Evolutionary conservation across 257 asterid species (phyloP), one percentile per base, ranked within the genome.

Genomic region (Nicotiana obtusifolia): DNA sequence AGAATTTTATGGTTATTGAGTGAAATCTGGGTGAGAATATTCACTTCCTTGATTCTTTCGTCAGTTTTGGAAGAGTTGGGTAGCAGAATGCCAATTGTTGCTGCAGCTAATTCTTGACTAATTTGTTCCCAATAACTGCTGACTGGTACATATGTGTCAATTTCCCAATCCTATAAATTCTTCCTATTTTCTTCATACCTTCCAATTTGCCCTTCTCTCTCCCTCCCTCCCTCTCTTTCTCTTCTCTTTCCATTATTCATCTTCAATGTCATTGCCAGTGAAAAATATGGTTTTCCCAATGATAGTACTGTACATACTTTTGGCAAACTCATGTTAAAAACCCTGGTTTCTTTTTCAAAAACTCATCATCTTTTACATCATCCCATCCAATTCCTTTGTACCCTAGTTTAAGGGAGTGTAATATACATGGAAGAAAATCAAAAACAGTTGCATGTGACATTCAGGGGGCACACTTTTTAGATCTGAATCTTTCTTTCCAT

Each of bases 401-500:
- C 83, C 95, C 97, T 2, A 80, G 69, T 31, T 44, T 90, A 75
- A 78, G 89, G 60, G 90, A 91, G 83, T 88, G 87, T 84, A 83
- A 19, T 44, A 77, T 77, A 26, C 20, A 61, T 16, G 37, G 54
- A 35, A 81, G 92, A 30, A 79, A 71, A 49, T 79, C 90, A 0
- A 85, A 93, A 65, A 92, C 95, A 1, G 59, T 95, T 9, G 89
- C 88, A 16, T 91, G 94, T 82, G 98, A 93, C 84, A 73, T 93
- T 31, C 87, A 90, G 65, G 86, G 89, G 86, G 89, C 10, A 85
- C 89, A 77, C 57, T 93, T 60, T 81, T 95, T 0, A 82, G 91
- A 64, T 81, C 97, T 2, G 80, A 54, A 7, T 91, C 97, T 0
- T 92, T 93, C 83, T 95, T 93, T 47, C 99, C 99, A 16, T 95